Conservation (phyloP, 2,329 filamentous ascomycete genomes). For the Trichoderma atroviride region DNA sequence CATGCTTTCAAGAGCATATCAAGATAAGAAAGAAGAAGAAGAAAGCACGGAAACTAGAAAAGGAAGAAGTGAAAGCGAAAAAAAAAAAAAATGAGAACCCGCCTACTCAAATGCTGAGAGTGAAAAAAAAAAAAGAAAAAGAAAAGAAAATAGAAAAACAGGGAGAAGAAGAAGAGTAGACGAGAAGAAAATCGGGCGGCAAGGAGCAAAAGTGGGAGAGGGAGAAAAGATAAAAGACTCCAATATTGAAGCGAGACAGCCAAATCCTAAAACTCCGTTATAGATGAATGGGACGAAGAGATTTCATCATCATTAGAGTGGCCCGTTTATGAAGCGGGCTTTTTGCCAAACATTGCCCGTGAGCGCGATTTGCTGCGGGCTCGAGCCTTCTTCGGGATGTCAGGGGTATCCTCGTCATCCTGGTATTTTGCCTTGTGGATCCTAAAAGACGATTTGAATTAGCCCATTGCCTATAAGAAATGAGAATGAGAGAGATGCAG, state of each 20-base stretch:
- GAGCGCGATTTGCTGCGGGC: conserved; percentile 73
- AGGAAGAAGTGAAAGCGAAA: background rate
- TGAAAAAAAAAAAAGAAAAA: background rate
- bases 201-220: background rate
- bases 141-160: background rate
- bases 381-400: conserved; percentile 59
- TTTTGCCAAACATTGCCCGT: conserved; percentile 68
- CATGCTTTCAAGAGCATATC: background rate
- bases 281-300: conserved; percentile 38
- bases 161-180: background rate
- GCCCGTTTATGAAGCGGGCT: conserved; percentile 32
- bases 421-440: conserved; percentile 95
- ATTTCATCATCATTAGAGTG: conserved; percentile 37
- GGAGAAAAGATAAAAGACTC: background rate
- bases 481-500: background rate
- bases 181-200: background rate
- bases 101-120: background rate
- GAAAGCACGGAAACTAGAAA: conserved; percentile 12
- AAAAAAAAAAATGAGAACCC: background rate
- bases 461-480: background rate
- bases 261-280: conserved; percentile 38
- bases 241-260: conserved; percentile 31
- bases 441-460: conserved; percentile 52
- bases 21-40: conserved; percentile 18
- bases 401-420: conserved; percentile 58